These are phyloP conservation scores for Lipomyces japonicus DNA, from an alignment of 805 yeast genomes.

Conservation along the genomic window DNA sequence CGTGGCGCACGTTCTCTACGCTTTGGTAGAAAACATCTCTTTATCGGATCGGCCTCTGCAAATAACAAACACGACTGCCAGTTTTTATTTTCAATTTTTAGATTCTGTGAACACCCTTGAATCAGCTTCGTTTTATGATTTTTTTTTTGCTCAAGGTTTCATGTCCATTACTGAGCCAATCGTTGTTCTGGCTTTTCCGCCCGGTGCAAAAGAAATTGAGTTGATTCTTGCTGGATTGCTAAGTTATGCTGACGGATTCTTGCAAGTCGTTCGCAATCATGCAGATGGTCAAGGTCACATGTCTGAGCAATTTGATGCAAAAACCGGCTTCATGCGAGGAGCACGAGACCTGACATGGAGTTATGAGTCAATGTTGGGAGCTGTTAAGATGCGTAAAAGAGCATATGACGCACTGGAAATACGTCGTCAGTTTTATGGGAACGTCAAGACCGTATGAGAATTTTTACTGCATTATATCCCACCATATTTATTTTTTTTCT, in stretches of 20 bases:
- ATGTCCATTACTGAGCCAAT: slow-evolving; percentile 2
- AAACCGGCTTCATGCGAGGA: slow-evolving; percentile 82
- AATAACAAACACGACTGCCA: slow-evolving; percentile 21
- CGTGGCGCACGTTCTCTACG: slow-evolving; percentile 37
- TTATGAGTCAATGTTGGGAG: slow-evolving; percentile 70
- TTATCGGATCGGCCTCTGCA: slow-evolving; percentile 10
- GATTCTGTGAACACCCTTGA: slow-evolving; percentile 8
- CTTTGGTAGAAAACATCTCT: slow-evolving; percentile 34
- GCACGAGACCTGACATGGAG: slow-evolving; percentile 90
- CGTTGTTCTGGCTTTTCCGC: slow-evolving; percentile 8
- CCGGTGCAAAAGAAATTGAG: slow-evolving; percentile 11
- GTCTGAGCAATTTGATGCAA: slow-evolving; percentile 84
- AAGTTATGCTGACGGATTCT: slow-evolving; percentile 48
- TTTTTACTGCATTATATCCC: too few relatives aligned
- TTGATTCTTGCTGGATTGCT: slow-evolving; percentile 29
- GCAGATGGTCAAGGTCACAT: slow-evolving; percentile 61
- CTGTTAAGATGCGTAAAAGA: slow-evolving; percentile 42
- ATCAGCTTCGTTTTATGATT: slow-evolving; percentile 10
- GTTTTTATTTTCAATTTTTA: slow-evolving; percentile 24
- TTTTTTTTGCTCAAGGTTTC: slow-evolving; percentile 3
- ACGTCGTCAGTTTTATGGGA: too few relatives aligned
- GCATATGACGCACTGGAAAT: slow-evolving; percentile 12
- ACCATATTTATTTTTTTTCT: slow-evolving; percentile 1
- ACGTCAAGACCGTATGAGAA: too few relatives aligned
- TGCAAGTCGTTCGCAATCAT: slow-evolving; percentile 47